Percentiles rank a stretch among this genome's conserved stretches.
Evolutionary conservation across 805 yeast genomes (phyloP).

Genomic region (Kuraishia hungarica): DNA sequence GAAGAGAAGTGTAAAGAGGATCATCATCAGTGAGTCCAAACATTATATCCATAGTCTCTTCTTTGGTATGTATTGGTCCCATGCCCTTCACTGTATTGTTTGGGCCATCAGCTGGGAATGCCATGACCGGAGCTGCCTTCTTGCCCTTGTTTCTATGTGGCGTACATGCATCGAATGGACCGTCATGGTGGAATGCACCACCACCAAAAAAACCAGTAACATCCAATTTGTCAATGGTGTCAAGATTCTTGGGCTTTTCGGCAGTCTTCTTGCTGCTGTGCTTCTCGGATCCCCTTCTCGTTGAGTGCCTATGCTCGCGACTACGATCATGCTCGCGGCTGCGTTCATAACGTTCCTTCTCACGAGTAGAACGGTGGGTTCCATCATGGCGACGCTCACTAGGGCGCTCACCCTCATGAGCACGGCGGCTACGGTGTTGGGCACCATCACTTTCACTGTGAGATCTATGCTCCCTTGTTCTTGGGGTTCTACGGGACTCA

Average conservation of each 20-base stretch:
- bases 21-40: constrained; percentile 63
- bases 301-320: constrained; percentile 4
- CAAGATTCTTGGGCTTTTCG: constrained; percentile 66
- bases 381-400: constrained; percentile 1
- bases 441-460: constrained; percentile 9
- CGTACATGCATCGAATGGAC: constrained; percentile 97
- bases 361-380: constrained; percentile 9
- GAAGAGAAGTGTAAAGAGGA: constrained; percentile 22
- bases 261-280: constrained; percentile 20
- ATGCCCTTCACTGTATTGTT: constrained; percentile 75
- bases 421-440: neutral
- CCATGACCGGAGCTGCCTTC: constrained; percentile 82
- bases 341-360: constrained; percentile 11
- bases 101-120: constrained; percentile 95
- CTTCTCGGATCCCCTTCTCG: constrained; percentile 14
- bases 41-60: constrained; percentile 61
- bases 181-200: constrained; percentile 95
- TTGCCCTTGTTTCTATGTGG: constrained; percentile 83
- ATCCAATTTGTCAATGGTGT: constrained; percentile 90
- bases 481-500: constrained; percentile 6
- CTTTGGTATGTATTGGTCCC: constrained; percentile 44
- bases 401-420: neutral
- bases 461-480: constrained; percentile 15
- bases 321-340: constrained; percentile 8
- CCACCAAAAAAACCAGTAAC: constrained; percentile 93